Evolutionary conservation across 768 basidiomycete genomes (phyloP).

Genomic region (Ramaria sp.): DNA sequence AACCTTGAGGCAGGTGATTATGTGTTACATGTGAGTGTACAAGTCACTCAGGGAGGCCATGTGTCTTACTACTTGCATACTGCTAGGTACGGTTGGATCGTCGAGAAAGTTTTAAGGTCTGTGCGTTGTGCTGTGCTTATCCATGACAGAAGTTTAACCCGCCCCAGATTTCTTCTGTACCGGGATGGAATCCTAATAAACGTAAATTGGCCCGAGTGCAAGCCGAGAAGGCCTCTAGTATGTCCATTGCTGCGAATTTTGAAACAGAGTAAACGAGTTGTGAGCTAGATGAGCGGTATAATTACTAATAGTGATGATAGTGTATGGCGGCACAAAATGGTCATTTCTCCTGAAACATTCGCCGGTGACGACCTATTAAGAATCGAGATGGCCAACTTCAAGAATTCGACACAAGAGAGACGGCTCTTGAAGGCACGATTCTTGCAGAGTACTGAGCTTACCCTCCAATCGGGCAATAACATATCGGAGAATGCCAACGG

Average conservation of each 20-base stretch:
- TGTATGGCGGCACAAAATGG: neutral
- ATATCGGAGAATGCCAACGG: neutral
- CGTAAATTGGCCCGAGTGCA: constrained; percentile 5
- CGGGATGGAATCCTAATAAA: neutral
- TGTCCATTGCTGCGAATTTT: constrained; percentile 8
- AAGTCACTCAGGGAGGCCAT: neutral
- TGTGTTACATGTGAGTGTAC: constrained; percentile 15
- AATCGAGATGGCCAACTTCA: neutral
- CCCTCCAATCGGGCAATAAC: neutral
- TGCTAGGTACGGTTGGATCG: constrained; percentile 5
- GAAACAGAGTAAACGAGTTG: neutral
- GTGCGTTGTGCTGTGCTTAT: too few species aligned
- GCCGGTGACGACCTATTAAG: neutral
- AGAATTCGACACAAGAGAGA: neutral
- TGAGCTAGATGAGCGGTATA: neutral
- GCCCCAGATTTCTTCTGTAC: neutral
- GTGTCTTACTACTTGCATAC: neutral
- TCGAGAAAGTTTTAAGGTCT: neutral
- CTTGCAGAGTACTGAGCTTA: neutral
- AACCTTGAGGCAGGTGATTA: constrained; percentile 18
- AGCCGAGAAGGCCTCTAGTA: constrained; percentile 6
- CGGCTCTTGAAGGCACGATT: neutral
- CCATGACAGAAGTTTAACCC: too few species aligned
- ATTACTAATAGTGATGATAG: neutral
- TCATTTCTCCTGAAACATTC: neutral